phyloP scores from a whole-genome alignment of 768 basidiomycete species.

The Phylloporus sp. region DNA sequence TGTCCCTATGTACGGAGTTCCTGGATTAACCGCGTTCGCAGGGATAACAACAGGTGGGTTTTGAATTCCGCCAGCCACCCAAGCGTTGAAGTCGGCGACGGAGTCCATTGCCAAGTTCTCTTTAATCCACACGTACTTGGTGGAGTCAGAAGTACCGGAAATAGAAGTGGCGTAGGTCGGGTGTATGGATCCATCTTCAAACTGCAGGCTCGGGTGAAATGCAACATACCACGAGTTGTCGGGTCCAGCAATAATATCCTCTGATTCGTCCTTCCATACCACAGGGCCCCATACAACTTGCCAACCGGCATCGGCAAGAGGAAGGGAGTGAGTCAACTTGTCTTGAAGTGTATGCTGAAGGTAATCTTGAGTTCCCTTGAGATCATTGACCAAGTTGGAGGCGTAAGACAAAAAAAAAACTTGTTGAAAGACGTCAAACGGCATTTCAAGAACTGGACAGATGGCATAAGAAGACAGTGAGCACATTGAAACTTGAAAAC shows the following conservation, averaged over 20 bases:
- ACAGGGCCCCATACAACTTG: conserved; percentile 11
- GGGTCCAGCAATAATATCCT: neutral
- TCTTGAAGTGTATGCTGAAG: conserved; percentile 1
- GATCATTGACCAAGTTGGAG: neutral
- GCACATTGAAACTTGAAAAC: neutral
- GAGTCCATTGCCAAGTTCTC: conserved; percentile 6
- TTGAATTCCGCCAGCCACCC: conserved; percentile 5
- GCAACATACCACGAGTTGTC: conserved; percentile 17
- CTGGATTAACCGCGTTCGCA: neutral
- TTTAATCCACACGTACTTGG: neutral
- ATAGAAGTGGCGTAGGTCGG: conserved; percentile 12
- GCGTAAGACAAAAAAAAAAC: conserved; percentile 7
- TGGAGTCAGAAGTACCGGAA: conserved; percentile 2
- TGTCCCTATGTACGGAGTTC: neutral
- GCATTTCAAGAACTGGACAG: conserved; percentile 3
- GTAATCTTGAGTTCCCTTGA: neutral
- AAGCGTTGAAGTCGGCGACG: conserved; percentile 9
- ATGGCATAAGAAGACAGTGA: neutral
- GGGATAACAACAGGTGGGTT: neutral
- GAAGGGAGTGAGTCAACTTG: neutral
- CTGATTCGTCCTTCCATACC: conserved; percentile 12
- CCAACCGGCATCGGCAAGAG: neutral
- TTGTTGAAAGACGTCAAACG: conserved; percentile 16
- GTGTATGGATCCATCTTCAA: conserved; percentile 9
- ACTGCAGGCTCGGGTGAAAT: neutral